Evolutionary conservation across 257 asterid species (phyloP), one percentile per base, ranked within the genome.

Genomic region (Solanum boliviense): DNA sequence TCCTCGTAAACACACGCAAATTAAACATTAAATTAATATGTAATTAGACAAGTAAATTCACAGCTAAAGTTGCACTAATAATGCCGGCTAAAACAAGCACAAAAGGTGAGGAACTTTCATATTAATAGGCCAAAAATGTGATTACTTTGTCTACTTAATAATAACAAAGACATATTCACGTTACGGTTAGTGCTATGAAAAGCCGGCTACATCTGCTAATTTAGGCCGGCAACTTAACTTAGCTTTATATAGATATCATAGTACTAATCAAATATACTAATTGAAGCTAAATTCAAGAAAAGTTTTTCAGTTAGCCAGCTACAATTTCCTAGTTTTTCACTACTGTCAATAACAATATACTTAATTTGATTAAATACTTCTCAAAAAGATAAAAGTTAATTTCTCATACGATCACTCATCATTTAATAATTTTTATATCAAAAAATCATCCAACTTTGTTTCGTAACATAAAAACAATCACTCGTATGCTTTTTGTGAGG

Each of bases 21-120:
- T 20, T 62, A 62, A 87, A 81, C 25, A 87, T 46, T 65, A 10
- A n/a, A 65, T 46, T 84, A 23, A 84, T 60, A 79, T 35, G 31
- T 82, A 82, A 82, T 16, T 29, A 48, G 29, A 52, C 41, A 82
- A 82, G 13, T 81, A 5, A 78, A 78, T 27, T 82, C 70, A 82
- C 86, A 82, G 86, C 86, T 82, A 87, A 88, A 81, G 36, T 35
- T 72, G 86, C 84, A 88, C 90, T 88, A 88, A 56, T 72, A 46
- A 9, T 88, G 90, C 90, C 90, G 90, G 90, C 94, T 92, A 92
- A 88, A 89, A 89, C 73, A 82, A 83, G 91, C 87, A 88, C 89
- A 88, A 87, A 72, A 23, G 29, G 86, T 21, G 36, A 44, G 88
- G 67, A 85, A 65, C 62, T 85, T 85, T 36, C 65, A 67, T 85